phyloP scores from a whole-genome alignment of 208 protist genomes.

The Acanthamoeba healyi region DNA sequence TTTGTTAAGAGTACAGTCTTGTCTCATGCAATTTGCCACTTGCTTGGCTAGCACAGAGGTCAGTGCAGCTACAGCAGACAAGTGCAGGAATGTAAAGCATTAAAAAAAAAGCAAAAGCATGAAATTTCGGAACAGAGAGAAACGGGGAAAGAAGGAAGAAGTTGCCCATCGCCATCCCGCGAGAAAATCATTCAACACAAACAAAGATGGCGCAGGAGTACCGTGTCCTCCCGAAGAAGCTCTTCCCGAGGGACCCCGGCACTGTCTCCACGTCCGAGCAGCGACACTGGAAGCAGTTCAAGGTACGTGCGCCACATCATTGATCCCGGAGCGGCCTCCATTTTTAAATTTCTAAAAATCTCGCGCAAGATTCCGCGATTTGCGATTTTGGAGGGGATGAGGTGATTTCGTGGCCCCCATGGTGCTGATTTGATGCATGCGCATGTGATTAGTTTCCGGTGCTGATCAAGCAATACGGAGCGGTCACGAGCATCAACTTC shows the following conservation, averaged over 20 bases:
- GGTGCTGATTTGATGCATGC: neutral
- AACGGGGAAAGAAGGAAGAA: neutral
- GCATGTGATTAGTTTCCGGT: slow-evolving; percentile 71
- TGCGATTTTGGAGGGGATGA: neutral
- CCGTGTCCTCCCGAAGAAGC: neutral
- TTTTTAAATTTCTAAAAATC: neutral
- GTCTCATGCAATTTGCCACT: too few relatives aligned
- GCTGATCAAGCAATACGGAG: slow-evolving; percentile 71
- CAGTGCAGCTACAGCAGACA: neutral
- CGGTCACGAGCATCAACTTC: slow-evolving; percentile 80
- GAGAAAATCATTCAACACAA: too few relatives aligned
- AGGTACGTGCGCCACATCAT: neutral
- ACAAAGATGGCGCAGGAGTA: slow-evolving; percentile 35
- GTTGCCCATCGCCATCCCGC: too few relatives aligned
- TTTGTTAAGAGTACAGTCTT: too few relatives aligned
- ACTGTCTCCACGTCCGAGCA: neutral
- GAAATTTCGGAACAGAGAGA: neutral
- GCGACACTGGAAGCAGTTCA: slow-evolving; percentile 61
- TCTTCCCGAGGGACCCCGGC: neutral
- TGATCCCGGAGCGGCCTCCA: neutral
- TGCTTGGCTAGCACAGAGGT: too few relatives aligned
- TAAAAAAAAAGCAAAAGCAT: too few relatives aligned
- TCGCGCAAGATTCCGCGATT: neutral
- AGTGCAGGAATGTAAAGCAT: neutral
- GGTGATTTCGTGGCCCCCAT: neutral